phyloP scores from a whole-genome alignment of 768 basidiomycete species.

The Crucibulum laeve region DNA sequence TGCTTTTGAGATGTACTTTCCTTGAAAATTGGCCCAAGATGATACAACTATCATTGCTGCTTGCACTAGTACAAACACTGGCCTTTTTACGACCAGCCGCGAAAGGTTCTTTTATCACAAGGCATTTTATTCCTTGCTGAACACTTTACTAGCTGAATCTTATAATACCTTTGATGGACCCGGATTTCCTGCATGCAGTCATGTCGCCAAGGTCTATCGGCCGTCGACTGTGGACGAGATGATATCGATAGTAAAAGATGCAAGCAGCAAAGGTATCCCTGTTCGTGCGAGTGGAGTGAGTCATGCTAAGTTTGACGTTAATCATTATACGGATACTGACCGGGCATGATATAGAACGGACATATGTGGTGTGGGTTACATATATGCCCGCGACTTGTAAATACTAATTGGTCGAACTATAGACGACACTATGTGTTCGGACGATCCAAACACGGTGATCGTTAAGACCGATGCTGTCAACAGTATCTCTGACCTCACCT shows the following conservation, averaged over 20 bases:
- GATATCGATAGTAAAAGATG: constrained; percentile 24
- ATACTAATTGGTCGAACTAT: not conserved
- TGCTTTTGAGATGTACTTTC: no score
- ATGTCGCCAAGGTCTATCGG: constrained; percentile 22
- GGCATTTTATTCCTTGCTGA: no score
- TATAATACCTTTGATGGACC: constrained; percentile 32
- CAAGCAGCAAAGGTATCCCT: constrained; percentile 19
- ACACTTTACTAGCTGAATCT: constrained; percentile 14
- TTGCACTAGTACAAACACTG: no score
- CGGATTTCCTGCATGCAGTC: constrained; percentile 29
- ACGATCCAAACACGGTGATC: constrained; percentile 28
- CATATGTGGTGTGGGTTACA: constrained; percentile 32
- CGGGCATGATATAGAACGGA: constrained; percentile 23
- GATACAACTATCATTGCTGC: no score
- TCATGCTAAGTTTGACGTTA: constrained; percentile 2
- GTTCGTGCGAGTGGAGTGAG: constrained; percentile 30
- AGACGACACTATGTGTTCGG: constrained; percentile 35
- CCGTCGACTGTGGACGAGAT: constrained; percentile 28
- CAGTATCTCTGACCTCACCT: constrained; percentile 23
- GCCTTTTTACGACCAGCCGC: no score
- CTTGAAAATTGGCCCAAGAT: no score
- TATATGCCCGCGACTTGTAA: not conserved
- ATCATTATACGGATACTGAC: no score
- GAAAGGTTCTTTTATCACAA: no score
- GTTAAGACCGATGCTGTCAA: constrained; percentile 30